Evolutionary conservation across 495 filamentous ascomycete genomes (phyloP).

Genomic region (Penicillium samsonianum): DNA sequence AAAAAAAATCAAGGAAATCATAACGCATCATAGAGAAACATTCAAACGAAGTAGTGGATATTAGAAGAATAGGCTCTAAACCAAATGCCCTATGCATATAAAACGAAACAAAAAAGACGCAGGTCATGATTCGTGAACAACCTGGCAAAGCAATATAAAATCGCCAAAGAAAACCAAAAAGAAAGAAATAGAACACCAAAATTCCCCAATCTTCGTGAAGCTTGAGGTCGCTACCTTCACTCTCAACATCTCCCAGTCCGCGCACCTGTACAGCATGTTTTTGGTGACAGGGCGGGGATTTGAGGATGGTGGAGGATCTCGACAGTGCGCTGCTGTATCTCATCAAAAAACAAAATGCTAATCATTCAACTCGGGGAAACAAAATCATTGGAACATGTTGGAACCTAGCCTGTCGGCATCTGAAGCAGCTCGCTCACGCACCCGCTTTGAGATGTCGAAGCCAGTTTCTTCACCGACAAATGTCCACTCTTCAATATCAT

Average conservation of each 20-base stretch:
- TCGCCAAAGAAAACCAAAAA: not conserved
- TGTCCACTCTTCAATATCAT: slow-evolving; percentile 67
- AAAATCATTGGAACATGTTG: slow-evolving; percentile 15
- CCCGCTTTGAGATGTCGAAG: slow-evolving; percentile 50
- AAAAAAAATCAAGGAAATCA: not conserved
- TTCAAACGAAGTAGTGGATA: not conserved
- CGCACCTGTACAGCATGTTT: not conserved
- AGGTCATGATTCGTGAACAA: slow-evolving; percentile 21
- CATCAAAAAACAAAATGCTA: slow-evolving; percentile 7
- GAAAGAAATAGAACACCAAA: slow-evolving; percentile 1
- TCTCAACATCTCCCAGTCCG: not conserved
- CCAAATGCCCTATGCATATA: slow-evolving; percentile 6
- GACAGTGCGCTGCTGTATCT: not conserved
- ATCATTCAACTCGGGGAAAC: slow-evolving; percentile 4
- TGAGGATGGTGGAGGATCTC: not conserved
- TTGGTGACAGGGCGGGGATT: not conserved
- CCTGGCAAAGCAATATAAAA: not conserved
- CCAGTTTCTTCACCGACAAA: slow-evolving; percentile 70
- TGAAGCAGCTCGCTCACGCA: slow-evolving; percentile 37
- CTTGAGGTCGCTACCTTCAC: not conserved
- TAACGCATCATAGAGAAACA: not conserved
- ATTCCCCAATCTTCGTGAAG: not conserved
- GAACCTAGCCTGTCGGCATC: slow-evolving; percentile 27
- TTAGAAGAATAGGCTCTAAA: slow-evolving; percentile 1
- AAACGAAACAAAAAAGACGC: slow-evolving; percentile 8